phyloP scores from a whole-genome alignment of 306 rosid species.

The Prosopis cineraria region DNA sequence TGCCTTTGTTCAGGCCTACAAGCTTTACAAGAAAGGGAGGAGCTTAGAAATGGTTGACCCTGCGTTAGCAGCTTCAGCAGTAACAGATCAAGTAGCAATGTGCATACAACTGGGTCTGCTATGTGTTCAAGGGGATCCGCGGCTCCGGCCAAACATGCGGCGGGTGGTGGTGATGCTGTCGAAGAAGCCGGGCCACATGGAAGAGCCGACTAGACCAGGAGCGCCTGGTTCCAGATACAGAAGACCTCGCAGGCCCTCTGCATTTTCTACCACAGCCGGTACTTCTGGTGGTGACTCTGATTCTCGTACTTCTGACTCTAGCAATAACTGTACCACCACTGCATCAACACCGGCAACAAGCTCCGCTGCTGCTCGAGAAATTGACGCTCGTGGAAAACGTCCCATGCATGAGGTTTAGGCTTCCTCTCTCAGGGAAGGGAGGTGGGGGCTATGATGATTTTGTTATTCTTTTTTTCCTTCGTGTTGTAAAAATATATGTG shows the following conservation, averaged over 20 bases:
- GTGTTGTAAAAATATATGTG: neutral
- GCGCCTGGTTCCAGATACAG: constrained; percentile 68
- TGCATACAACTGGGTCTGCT: constrained; percentile 49
- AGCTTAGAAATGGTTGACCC: constrained; percentile 77
- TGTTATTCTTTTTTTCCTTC: neutral
- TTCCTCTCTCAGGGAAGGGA: neutral
- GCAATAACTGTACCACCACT: constrained; percentile 32
- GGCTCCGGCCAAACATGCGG: constrained; percentile 73
- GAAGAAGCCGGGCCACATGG: constrained; percentile 65
- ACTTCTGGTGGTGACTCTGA: constrained; percentile 48
- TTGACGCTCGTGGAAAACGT: constrained; percentile 64
- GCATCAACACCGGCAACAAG: constrained; percentile 36
- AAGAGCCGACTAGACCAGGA: constrained; percentile 81
- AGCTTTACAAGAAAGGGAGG: constrained; percentile 78
- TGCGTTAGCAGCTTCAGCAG: constrained; percentile 49
- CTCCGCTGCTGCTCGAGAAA: constrained; percentile 33
- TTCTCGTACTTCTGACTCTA: constrained; percentile 50
- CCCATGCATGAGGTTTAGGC: constrained; percentile 48
- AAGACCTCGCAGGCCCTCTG: constrained; percentile 47
- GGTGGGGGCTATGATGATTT: neutral
- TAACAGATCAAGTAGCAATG: constrained; percentile 63
- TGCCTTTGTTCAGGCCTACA: constrained; percentile 63
- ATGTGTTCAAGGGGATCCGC: constrained; percentile 72
- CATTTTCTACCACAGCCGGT: constrained; percentile 55
- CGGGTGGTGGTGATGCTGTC: constrained; percentile 79